Conservation (phyloP, 129 eudicot genomes). For the Solidago caesia region DNA sequence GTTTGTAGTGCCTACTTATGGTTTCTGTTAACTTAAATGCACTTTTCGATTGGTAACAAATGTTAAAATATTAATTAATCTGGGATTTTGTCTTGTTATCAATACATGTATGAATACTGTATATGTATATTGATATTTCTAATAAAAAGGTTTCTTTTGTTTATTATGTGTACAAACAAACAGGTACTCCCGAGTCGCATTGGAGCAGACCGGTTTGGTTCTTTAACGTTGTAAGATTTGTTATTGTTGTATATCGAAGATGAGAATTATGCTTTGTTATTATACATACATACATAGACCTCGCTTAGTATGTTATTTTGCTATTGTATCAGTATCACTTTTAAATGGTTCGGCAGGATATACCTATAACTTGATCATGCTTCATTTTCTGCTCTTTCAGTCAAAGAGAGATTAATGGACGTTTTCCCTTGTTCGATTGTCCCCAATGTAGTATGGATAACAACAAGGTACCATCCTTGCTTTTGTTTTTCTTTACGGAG, state of each 20-base stretch:
- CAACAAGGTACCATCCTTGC: conserved; percentile 36
- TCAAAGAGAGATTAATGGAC: conserved; percentile 28
- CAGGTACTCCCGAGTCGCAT: too few relatives aligned
- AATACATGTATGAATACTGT: too few relatives aligned
- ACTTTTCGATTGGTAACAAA: too few relatives aligned
- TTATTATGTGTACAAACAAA: too few relatives aligned
- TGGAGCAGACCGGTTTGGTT: too few relatives aligned
- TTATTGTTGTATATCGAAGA: conserved; percentile 10
- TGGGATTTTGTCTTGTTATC: too few relatives aligned
- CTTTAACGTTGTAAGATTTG: too few relatives aligned
- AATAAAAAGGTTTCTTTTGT: too few relatives aligned
- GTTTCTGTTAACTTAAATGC: too few relatives aligned
- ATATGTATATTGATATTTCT: too few relatives aligned
- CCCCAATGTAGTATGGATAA: conserved; percentile 36
- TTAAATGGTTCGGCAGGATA: background rate
- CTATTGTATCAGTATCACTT: background rate
- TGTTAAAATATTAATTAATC: too few relatives aligned
- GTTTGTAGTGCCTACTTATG: too few relatives aligned
- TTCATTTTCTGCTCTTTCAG: conserved; percentile 34
- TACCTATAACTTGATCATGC: conserved; percentile 15
- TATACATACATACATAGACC: background rate
- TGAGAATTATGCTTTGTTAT: conserved; percentile 5
- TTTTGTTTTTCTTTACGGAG: background rate
- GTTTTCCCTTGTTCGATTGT: conserved; percentile 45
- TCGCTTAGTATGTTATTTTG: background rate